A percentile compares a stretch with the other conserved stretches of the same genome.
Evolutionary conservation across 1,284 basidiomycete species (phyloP).

Genomic region (Cryptococcus hybrid): DNA sequence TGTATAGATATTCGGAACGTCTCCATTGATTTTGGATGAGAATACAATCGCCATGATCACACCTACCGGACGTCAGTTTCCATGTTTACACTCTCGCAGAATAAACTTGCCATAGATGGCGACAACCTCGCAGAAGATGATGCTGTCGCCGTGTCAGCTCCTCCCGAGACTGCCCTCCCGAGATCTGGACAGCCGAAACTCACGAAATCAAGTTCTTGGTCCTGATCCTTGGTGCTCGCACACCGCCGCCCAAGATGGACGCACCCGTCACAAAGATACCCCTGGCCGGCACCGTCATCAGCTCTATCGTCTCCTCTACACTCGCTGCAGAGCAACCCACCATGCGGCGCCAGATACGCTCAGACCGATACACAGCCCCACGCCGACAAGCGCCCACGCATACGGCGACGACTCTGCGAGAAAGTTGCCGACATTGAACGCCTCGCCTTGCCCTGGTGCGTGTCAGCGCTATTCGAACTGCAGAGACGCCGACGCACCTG

Average conservation of each 20-base stretch:
- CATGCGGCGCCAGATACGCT: constrained; percentile 95
- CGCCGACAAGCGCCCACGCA: constrained; percentile 86
- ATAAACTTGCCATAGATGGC: constrained; percentile 79
- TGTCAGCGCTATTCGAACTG: constrained; percentile 27
- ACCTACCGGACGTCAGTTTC: constrained; percentile 49
- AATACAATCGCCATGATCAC: constrained; percentile 90
- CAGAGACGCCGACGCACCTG: constrained; percentile 57
- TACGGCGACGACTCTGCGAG: constrained; percentile 92
- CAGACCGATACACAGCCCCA: constrained; percentile 89
- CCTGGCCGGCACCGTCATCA: constrained; percentile 55
- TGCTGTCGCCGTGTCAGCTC: constrained; percentile 38
- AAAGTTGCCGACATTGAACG: constrained; percentile 89
- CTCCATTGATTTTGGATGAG: constrained; percentile 67
- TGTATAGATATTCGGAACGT: constrained; percentile 71
- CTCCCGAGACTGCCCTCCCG: neutral
- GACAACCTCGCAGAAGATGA: constrained; percentile 99
- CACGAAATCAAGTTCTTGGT: constrained; percentile 98
- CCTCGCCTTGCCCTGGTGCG: constrained; percentile 80
- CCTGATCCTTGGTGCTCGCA: constrained; percentile 87
- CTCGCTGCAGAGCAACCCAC: constrained; percentile 54
- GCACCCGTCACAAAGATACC: constrained; percentile 96
- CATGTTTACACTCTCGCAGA: neutral
- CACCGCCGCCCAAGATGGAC: constrained; percentile 93
- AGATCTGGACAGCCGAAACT: constrained; percentile 23
- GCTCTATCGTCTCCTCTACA: neutral